Base-by-base conservation (phyloP, 148 eudicot species). In the Drosera capensis region DNA sequence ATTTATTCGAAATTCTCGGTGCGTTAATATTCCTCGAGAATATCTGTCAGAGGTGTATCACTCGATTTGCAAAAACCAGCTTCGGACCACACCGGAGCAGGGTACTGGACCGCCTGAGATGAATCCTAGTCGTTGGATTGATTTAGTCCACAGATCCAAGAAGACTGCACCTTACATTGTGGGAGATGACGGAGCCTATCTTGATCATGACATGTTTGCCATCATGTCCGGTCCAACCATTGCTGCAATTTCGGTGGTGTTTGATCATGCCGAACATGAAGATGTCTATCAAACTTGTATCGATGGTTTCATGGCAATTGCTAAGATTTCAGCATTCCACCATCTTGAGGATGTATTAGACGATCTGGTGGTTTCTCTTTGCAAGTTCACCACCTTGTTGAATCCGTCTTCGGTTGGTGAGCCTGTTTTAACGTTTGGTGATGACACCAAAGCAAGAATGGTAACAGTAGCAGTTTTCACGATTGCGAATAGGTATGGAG, bases 171-270 rank as follows among this genome's bases (percentile, higher is more conserved):
- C 82, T n/a, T 85, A 67, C 48, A 73, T 85, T 37, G 41, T 71
- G 43, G 68, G 71, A 48, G 86, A 75, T 68, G 68, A 67, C 23
- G 61, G 70, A 60, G 73, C 82, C 39, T 60, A 71, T 63, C 76
- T 85, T 53, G 92, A 85, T 61, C 73, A 70, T 49, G 86, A 85
- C 36, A 80, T 78, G 79, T 85, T 85, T 64, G 73, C 92, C 23
- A 77, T 85, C 21, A 64, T 77, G 66, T 80, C 95, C 3, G 92
- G 95, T 55, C 95, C 86, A 17, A 67, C 95, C 15, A 81, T 85
- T 50, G 92, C 92, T 68, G 92, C 95, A 37, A 72, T 85, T 11
- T 85, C 92, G 40, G 95, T 85, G 60, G 92, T 85, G 44, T 75
- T 85, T 62, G 83, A 85, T 66, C 80, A 80, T 49, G 82, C 80